Conservation (phyloP, 768 basidiomycete genomes). For the Mycena belliarum region DNA sequence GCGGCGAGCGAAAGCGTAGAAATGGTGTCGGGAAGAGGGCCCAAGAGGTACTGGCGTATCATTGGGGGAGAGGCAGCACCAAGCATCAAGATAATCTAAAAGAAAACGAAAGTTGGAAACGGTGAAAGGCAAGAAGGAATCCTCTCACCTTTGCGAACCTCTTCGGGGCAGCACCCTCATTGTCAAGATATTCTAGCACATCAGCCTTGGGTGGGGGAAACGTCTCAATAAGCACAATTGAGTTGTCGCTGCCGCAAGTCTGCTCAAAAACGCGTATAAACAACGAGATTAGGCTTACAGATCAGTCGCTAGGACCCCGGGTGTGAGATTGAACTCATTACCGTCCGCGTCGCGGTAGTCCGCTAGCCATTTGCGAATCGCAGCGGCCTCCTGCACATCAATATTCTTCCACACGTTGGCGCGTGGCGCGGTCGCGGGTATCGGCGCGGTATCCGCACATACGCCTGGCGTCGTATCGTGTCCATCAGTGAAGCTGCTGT, state of each 20-base stretch:
- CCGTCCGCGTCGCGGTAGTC: constrained; percentile 11
- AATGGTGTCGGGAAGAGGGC: constrained; percentile 17
- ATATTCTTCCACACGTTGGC: constrained; percentile 22
- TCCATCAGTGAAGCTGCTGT: background rate
- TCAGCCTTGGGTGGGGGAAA: constrained; percentile 18
- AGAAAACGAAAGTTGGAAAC: too few relatives aligned
- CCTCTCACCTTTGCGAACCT: constrained; percentile 11
- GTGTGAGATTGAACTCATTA: constrained; percentile 9
- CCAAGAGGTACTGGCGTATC: constrained; percentile 16
- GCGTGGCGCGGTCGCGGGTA: constrained; percentile 13
- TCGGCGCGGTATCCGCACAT: constrained; percentile 18
- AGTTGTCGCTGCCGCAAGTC: constrained; percentile 11
- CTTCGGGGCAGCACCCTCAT: background rate
- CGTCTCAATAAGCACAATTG: constrained; percentile 17
- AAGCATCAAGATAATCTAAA: constrained; percentile 12
- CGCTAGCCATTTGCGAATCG: constrained; percentile 18
- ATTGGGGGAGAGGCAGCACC: constrained; percentile 13
- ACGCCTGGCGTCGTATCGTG: background rate
- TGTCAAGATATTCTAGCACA: constrained; percentile 18
- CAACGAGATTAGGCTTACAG: background rate
- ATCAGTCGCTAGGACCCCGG: constrained; percentile 13
- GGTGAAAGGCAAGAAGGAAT: too few relatives aligned
- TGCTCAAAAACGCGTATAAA: background rate
- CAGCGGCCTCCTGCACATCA: constrained; percentile 18
- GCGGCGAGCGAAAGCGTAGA: constrained; percentile 8